Base-by-base conservation (phyloP, 2,329 filamentous ascomycete species). In the Hypoxylon sp. region DNA sequence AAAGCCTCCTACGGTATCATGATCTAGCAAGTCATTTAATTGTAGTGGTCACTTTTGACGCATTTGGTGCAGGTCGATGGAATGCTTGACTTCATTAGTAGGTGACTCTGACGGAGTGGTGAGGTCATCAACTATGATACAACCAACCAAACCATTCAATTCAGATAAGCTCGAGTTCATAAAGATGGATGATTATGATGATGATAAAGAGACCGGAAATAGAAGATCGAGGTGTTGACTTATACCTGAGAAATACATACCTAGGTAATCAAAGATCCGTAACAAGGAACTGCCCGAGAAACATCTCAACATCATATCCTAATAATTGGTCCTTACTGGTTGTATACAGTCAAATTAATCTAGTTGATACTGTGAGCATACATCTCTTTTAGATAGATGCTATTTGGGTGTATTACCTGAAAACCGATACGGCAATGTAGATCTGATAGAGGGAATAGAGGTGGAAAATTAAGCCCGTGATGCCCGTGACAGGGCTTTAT, bases 21-120 rank as follows among this genome's bases (percentile, higher is more conserved):
- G 6, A 19, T 3, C 8, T 11, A 22, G 6, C 1, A 44, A 44
- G 8, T 19, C 39, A 22, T 3, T 44, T 2, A 19, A 4, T 10
- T 44, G 39, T 14, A 52, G 56, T 61, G 46, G 57, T 53, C 19
- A 57, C 31, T 48, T 33, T 22, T 54, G 54, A 59, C 54, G 54
- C 37, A 52, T n/a, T 51, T 19, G 29, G n/a, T 2, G 26, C 37
- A 8, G 2, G n/a, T 17, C 11, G 14, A 26, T 24, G 19, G 17
- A 44, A 44, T 54, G 39, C 5, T 39, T 55, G 19, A 46, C 46
- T 53, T 47, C 26, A 47, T 46, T 59, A 17, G 42, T 5, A 33
- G 31, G 10, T 29, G 13, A 53, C 24, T 1, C 35, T 67, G 64
- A 67, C 65, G 60, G 53, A 59, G 60, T 60, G 55, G 37, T 68